A percentile compares a stretch with the other conserved stretches of the same genome.
Conservation (phyloP, 2,329 filamentous ascomycete genomes). For the Claviceps pazoutovae region DNA sequence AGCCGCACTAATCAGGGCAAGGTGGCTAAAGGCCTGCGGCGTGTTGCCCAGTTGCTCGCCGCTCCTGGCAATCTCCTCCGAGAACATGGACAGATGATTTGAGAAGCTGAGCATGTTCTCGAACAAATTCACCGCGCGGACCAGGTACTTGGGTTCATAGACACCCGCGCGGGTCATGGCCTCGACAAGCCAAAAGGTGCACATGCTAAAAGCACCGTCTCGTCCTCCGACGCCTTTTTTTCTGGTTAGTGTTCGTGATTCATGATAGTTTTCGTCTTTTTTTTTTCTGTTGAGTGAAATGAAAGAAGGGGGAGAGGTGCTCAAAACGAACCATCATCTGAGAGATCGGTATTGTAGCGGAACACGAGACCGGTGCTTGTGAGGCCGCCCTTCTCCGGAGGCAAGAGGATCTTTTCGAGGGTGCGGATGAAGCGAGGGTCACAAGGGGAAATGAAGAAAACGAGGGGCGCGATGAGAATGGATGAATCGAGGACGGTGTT, state of each 20-base stretch:
- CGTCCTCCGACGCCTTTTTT: constrained; percentile 52
- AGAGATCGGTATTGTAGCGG: constrained; percentile 54
- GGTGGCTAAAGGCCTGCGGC: constrained; percentile 64
- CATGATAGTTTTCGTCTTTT: background rate
- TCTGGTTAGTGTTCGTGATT: background rate
- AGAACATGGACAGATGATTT: constrained; percentile 68
- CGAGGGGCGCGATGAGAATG: constrained; percentile 61
- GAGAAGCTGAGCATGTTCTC: constrained; percentile 67
- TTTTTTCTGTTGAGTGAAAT: background rate
- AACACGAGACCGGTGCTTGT: constrained; percentile 65
- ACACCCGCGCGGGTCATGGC: constrained; percentile 55
- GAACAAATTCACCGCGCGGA: constrained; percentile 52
- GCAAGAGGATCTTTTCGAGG: constrained; percentile 55
- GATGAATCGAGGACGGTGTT: constrained; percentile 58
- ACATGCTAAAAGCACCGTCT: constrained; percentile 70
- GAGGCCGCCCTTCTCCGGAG: constrained; percentile 61
- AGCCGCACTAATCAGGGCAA: constrained; percentile 62
- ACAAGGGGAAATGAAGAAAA: constrained; percentile 68
- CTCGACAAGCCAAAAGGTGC: constrained; percentile 72
- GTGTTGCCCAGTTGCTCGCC: constrained; percentile 71
- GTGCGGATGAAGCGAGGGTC: constrained; percentile 63
- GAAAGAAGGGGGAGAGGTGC: background rate
- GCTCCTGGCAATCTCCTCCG: constrained; percentile 60
- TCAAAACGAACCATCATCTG: constrained; percentile 46
- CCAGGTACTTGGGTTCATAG: constrained; percentile 51